phyloP scores from a whole-genome alignment of 2,329 filamentous ascomycete species.

The Monosporascus cannonballus region DNA sequence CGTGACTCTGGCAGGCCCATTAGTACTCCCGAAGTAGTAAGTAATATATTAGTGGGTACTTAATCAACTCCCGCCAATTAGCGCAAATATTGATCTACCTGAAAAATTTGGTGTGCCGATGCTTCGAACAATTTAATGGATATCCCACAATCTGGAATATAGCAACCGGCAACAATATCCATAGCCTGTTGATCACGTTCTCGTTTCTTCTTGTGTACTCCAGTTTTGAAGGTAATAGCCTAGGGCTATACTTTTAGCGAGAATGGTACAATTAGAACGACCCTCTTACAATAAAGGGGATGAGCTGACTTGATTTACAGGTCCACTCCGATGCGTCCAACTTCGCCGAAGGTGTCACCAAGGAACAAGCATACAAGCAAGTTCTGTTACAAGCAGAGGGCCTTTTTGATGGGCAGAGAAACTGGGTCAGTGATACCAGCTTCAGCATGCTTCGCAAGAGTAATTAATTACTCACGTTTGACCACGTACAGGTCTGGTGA shows the following conservation, averaged over 20 bases:
- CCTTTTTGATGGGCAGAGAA: constrained; percentile 66
- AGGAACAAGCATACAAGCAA: constrained; percentile 68
- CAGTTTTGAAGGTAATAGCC: too few species aligned
- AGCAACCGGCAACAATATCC: too few species aligned
- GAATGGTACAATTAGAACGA: neutral
- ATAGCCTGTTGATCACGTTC: too few species aligned
- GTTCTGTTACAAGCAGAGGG: constrained; percentile 64
- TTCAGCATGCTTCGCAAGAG: constrained; percentile 8
- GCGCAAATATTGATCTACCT: too few species aligned
- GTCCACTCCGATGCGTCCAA: constrained; percentile 76
- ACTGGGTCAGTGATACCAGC: constrained; percentile 58
- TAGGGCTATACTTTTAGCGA: neutral
- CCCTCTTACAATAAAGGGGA: neutral
- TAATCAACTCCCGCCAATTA: too few species aligned
- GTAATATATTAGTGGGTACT: too few species aligned
- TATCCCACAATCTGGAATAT: too few species aligned
- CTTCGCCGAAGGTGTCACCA: constrained; percentile 60
- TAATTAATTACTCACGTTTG: constrained; percentile 7
- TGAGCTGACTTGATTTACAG: constrained; percentile 28
- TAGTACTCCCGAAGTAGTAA: too few species aligned
- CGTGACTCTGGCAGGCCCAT: too few species aligned
- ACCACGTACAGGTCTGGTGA: constrained; percentile 33
- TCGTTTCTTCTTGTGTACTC: too few species aligned
- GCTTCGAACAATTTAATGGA: too few species aligned
- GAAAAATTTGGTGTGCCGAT: too few species aligned